A percentile compares a stretch with the other conserved stretches of the same genome.
Conservation (phyloP, 2,329 filamentous ascomycete species). For the Beauveria sp. region DNA sequence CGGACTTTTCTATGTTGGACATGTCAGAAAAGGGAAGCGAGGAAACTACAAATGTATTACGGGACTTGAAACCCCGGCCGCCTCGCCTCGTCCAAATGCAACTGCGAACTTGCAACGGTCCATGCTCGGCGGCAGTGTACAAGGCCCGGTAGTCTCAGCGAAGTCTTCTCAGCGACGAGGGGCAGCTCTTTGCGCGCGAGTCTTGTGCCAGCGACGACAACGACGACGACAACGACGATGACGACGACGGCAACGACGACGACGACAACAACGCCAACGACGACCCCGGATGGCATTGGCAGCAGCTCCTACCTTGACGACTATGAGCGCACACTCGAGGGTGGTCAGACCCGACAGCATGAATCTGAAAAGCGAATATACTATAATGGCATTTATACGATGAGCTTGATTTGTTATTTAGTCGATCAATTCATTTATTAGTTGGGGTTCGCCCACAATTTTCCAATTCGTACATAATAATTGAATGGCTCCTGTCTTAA, state of each 20-base stretch:
- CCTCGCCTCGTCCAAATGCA: too few species aligned
- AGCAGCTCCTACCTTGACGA: not conserved
- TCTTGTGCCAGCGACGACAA: not conserved
- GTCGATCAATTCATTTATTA: too few species aligned
- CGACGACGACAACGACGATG: too few species aligned
- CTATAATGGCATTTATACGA: not conserved
- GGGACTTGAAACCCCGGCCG: too few species aligned
- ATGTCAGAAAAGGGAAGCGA: too few species aligned
- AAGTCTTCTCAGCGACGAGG: not conserved
- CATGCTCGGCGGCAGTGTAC: too few species aligned
- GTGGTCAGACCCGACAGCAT: not conserved
- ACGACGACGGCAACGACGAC: not conserved
- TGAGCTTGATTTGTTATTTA: not conserved
- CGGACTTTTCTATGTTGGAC: too few species aligned
- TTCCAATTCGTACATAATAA: not conserved
- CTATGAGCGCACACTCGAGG: not conserved
- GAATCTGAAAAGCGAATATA: not conserved
- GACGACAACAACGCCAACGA: not conserved
- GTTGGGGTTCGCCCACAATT: too few species aligned
- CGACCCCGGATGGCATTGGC: not conserved
- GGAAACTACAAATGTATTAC: too few species aligned
- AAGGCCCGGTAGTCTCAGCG: not conserved
- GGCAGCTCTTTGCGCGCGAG: not conserved
- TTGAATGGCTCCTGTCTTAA: not conserved
- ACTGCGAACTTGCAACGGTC: too few species aligned